Evolutionary conservation across 2,329 filamentous ascomycete genomes (phyloP), one percentile per base, ranked within the genome.

Genomic region (Colletotrichum phormii): DNA sequence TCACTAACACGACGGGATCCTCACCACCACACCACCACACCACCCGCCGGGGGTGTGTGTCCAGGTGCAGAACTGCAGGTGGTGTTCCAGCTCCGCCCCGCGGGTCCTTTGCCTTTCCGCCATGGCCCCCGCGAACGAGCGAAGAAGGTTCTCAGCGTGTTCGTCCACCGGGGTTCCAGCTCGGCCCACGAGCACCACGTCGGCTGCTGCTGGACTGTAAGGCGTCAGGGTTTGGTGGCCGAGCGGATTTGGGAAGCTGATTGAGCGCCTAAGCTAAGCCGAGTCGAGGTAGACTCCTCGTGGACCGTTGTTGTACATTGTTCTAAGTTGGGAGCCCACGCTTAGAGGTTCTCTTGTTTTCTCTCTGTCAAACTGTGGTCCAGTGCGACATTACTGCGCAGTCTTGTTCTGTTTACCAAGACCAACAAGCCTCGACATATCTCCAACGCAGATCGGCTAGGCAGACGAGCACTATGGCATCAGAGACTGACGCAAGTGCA

Each of bases 21-120:
- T 6, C 42, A 4, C 18, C 26, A 26, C 15, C 37, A 42, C 13
- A 15, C 15, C 37, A 42, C 42, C 18, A 49, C 18, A 26, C 26
- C 26, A 26, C 26, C 2, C 42, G 42, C 9, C 7, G 7, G 42
- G 42, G 42, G 24, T n/a, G 53, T 64, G 24, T 3, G 37, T 42
- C 37, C 37, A 42, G 37, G 37, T 42, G 37, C 37, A 42, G 37
- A 18, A 15, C 26, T 26, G 26, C 26, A 26, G 37, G 37, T 42
- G 37, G 37, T 42, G 37, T 42, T 26, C 53, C 24, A 58, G 46
- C 64, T 67, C 64, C 64, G 64, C 64, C 64, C 37, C 64, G 18
- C 55, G 64, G 64, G 55, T 67, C 64, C 64, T 67, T 51, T 55
- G 46, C 35, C 35, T 49, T 49, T 42, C 37, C 42, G 18, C 42